These are phyloP conservation scores for Jaltomata sinuosa DNA, from an alignment of 257 asterid species.

Conservation along the genomic window DNA sequence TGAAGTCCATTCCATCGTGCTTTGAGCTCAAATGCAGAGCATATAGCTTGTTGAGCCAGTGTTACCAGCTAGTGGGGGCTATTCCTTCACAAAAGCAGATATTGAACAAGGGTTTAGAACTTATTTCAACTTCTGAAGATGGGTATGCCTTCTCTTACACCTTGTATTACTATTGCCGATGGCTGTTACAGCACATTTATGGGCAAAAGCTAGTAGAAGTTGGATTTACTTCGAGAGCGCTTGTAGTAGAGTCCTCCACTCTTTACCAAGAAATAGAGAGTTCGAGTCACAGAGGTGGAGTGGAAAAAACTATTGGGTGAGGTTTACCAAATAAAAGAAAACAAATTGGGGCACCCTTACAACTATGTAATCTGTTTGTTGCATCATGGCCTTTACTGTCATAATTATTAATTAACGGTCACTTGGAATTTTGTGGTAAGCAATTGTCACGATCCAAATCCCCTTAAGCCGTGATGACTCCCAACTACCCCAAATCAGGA, in stretches of 20 bases:
- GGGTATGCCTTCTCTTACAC: slow-evolving; percentile 47
- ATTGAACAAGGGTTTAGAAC: slow-evolving; percentile 78
- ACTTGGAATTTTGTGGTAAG: not conserved
- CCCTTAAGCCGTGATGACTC: not conserved
- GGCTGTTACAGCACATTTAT: not conserved
- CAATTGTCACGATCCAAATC: not conserved
- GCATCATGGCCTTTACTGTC: not conserved
- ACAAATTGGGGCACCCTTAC: not conserved
- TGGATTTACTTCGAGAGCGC: not conserved
- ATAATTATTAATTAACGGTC: not conserved
- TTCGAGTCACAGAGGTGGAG: not conserved
- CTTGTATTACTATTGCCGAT: not conserved
- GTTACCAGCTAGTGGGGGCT: slow-evolving; percentile 99
- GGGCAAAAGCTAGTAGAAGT: not conserved
- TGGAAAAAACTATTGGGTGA: not conserved
- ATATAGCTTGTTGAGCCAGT: slow-evolving; percentile 88
- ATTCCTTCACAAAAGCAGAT: slow-evolving; percentile 89
- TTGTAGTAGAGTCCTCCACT: not conserved
- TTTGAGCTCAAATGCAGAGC: slow-evolving; percentile 98
- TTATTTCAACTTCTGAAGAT: slow-evolving; percentile 71
- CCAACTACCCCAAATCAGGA: not conserved
- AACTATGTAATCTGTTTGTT: not conserved
- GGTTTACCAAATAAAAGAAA: not conserved
- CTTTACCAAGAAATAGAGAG: not conserved
- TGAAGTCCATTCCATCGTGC: slow-evolving; percentile 94